These are phyloP conservation scores for Penicillium thymicola DNA, from an alignment of 2,329 filamentous ascomycete species.

Conservation along the genomic window DNA sequence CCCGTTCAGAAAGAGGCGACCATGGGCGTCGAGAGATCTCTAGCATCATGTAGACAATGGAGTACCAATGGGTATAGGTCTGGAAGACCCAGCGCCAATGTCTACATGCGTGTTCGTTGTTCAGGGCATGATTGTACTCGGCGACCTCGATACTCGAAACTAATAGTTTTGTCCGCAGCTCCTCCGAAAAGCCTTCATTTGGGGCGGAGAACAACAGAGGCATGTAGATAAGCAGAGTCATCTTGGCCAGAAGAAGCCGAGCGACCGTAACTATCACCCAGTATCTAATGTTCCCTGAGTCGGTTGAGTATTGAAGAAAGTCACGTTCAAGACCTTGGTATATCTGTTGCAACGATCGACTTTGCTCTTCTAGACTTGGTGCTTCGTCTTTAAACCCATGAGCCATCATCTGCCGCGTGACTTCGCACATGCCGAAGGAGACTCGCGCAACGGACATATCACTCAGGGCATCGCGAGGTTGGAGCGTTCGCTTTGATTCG, in stretches of 20 bases:
- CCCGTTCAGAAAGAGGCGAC: constrained; percentile 48
- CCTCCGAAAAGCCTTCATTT: constrained; percentile 33
- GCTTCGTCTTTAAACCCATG: constrained; percentile 31
- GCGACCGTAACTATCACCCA: constrained; percentile 50
- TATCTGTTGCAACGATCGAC: constrained; percentile 47
- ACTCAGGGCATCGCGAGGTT: constrained; percentile 51
- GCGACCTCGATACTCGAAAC: constrained; percentile 41
- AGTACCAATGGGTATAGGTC: constrained; percentile 59
- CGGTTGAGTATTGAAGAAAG: constrained; percentile 43
- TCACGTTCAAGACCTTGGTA: constrained; percentile 43
- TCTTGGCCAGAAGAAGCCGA: constrained; percentile 40
- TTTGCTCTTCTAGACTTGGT: constrained; percentile 42
- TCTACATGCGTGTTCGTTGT: constrained; percentile 47
- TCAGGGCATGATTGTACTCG: constrained; percentile 54
- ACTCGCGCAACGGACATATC: constrained; percentile 50
- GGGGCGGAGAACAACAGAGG: constrained; percentile 46
- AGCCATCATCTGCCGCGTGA: constrained; percentile 38
- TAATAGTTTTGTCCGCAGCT: constrained; percentile 37
- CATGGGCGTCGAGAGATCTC: constrained; percentile 49
- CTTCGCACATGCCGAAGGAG: constrained; percentile 36
- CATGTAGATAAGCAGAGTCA: constrained; percentile 52
- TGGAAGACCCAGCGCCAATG: constrained; percentile 60
- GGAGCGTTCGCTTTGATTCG: constrained; percentile 48
- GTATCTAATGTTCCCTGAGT: constrained; percentile 41
- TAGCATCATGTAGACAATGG: constrained; percentile 55